Evolutionary conservation across 177 flowering plant genomes (phyloP).

Genomic region (Vitis hybrid): DNA sequence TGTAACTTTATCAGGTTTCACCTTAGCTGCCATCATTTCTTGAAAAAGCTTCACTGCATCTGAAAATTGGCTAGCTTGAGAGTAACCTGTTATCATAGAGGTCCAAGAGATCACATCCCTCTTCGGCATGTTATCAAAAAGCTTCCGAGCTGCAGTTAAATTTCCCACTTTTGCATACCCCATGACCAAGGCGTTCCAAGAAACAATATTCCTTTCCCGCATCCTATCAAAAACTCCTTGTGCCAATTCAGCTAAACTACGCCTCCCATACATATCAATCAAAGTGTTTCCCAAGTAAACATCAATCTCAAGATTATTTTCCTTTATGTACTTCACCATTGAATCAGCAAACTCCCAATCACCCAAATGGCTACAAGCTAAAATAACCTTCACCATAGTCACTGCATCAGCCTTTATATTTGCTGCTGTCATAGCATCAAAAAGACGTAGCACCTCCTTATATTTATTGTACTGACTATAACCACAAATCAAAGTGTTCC

Average conservation of each 20-base stretch:
- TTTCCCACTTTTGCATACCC: slow-evolving; percentile 46
- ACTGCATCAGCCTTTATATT: slow-evolving; percentile 55
- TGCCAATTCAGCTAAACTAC: slow-evolving; percentile 43
- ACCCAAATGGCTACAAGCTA: slow-evolving; percentile 51
- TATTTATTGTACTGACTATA: slow-evolving; percentile 39
- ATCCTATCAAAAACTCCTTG: slow-evolving; percentile 47
- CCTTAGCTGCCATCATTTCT: slow-evolving; percentile 53
- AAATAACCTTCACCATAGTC: slow-evolving; percentile 60
- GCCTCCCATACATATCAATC: slow-evolving; percentile 55
- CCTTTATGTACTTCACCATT: slow-evolving; percentile 41
- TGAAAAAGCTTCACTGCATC: slow-evolving; percentile 53
- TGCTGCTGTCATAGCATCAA: slow-evolving; percentile 41
- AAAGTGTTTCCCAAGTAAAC: slow-evolving; percentile 63
- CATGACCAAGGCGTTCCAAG: slow-evolving; percentile 71
- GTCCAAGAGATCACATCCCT: slow-evolving; percentile 78
- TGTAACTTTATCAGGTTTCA: slow-evolving; percentile 56
- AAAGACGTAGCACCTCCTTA: slow-evolving; percentile 49
- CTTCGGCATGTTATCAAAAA: slow-evolving; percentile 59
- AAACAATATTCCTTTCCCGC: slow-evolving; percentile 55
- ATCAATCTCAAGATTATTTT: slow-evolving; percentile 35
- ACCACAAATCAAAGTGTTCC: slow-evolving; percentile 78
- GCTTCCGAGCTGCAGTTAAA: slow-evolving; percentile 34
- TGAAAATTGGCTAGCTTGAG: slow-evolving; percentile 31
- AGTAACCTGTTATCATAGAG: slow-evolving; percentile 60
- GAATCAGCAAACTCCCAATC: slow-evolving; percentile 31